A percentile compares a stretch with the other conserved stretches of the same genome.
These are phyloP conservation scores for Carex cristatella DNA, from an alignment of 176 grass and related monocot genomes.

Conservation along the genomic window DNA sequence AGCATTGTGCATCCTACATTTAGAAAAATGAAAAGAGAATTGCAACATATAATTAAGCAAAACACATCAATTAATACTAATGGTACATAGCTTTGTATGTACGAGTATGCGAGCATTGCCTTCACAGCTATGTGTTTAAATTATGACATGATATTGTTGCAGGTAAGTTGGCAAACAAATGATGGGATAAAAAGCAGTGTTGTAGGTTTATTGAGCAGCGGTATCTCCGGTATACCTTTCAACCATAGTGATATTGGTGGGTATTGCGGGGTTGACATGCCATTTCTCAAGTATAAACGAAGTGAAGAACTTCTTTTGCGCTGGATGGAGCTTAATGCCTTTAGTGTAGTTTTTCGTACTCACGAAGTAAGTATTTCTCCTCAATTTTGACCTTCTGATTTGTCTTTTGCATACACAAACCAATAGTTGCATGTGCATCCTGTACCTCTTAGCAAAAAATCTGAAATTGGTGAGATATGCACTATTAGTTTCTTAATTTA, in stretches of 20 bases:
- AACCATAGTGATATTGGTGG: conserved; percentile 94
- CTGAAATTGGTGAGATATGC: background rate
- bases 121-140: background rate
- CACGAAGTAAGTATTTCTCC: conserved; percentile 50
- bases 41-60: background rate
- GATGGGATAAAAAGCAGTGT: conserved; percentile 99
- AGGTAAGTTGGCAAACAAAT: conserved; percentile 79
- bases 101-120: background rate
- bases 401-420: background rate
- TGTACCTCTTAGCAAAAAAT: background rate
- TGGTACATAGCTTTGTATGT: background rate
- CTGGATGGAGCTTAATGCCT: conserved; percentile 89
- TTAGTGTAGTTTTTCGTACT: conserved; percentile 79
- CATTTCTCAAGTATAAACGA: conserved; percentile 67
- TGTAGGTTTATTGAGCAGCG: conserved; percentile 74
- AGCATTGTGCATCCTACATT: background rate
- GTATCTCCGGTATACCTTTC: conserved; percentile 84
- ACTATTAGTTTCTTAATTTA: background rate
- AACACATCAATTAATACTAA: background rate
- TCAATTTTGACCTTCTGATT: background rate
- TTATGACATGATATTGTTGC: background rate
- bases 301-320: conserved; percentile 83
- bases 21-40: background rate
- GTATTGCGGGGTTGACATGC: conserved; percentile 78
- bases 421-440: background rate